Percentiles rank a stretch among this genome's conserved stretches.
These are phyloP conservation scores for Penicillium diatomitis DNA, from an alignment of 495 filamentous ascomycete genomes.

Conservation along the genomic window DNA sequence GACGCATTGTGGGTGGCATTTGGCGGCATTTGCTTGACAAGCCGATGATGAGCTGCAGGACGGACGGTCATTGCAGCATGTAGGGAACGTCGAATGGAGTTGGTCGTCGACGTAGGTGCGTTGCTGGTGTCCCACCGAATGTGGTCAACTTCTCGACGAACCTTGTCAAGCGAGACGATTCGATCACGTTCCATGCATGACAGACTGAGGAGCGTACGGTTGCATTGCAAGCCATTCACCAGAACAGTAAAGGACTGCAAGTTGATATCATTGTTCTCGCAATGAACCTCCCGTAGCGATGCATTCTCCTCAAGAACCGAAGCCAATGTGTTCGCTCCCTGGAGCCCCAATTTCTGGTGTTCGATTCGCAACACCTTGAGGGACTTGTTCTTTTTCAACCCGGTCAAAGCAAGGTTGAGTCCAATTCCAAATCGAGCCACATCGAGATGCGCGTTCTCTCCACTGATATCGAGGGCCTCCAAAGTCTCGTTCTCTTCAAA, in stretches of 20 bases:
- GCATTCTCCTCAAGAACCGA: constrained; percentile 63
- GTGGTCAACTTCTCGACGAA: constrained; percentile 50
- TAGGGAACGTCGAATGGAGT: constrained; percentile 38
- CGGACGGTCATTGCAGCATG: constrained; percentile 32
- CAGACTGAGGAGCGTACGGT: constrained; percentile 55
- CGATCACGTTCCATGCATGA: constrained; percentile 59
- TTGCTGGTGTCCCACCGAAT: constrained; percentile 33
- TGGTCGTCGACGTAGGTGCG: constrained; percentile 25
- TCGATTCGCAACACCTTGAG: constrained; percentile 71
- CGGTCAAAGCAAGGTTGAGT: constrained; percentile 66
- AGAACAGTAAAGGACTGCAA: constrained; percentile 70
- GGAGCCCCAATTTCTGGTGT: constrained; percentile 52
- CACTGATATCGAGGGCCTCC: constrained; percentile 74
- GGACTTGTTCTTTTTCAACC: constrained; percentile 65
- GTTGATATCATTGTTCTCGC: constrained; percentile 71
- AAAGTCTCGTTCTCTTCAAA: constrained; percentile 73
- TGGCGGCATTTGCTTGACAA: constrained; percentile 24
- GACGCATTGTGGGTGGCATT: constrained; percentile 11
- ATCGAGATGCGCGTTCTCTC: constrained; percentile 81
- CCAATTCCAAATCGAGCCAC: constrained; percentile 76
- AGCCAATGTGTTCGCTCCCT: constrained; percentile 67
- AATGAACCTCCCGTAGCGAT: constrained; percentile 58
- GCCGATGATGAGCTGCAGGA: constrained; percentile 22
- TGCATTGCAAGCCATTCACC: constrained; percentile 61
- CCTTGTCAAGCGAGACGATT: constrained; percentile 49